phyloP scores from a whole-genome alignment of 2,329 filamentous ascomycete species.

The Ophiostoma angusticollis region DNA sequence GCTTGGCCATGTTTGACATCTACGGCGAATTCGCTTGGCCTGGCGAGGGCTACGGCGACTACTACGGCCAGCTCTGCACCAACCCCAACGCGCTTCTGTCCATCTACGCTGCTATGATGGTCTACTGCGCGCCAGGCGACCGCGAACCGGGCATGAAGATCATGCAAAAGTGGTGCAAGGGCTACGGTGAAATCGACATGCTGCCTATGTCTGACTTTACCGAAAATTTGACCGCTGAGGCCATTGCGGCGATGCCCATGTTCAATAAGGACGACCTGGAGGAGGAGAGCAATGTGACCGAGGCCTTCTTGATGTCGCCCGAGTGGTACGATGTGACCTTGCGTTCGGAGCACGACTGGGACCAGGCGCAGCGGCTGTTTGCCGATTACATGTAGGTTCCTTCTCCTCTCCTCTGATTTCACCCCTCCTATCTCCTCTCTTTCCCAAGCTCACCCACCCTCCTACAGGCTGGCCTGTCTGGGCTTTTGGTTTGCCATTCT shows the following conservation, averaged over 20 bases:
- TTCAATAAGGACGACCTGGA: neutral
- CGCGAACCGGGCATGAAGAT: neutral
- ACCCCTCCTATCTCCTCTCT: neutral
- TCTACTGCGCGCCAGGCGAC: constrained; percentile 7
- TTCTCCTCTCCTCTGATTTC: neutral
- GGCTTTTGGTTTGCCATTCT: constrained; percentile 13
- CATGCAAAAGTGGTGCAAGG: neutral
- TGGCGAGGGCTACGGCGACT: constrained; percentile 1
- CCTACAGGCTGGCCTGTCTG: constrained; percentile 6
- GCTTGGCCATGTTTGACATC: neutral
- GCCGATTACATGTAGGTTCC: constrained; percentile 8
- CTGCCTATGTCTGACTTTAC: neutral
- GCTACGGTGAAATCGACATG: neutral
- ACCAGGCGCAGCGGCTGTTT: neutral
- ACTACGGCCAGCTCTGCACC: constrained; percentile 7
- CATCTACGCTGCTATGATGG: constrained; percentile 6
- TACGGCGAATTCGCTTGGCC: constrained; percentile 2
- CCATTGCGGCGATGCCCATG: constrained; percentile 7
- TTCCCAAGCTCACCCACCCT: neutral
- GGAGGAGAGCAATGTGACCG: neutral
- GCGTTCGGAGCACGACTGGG: neutral
- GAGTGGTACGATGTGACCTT: constrained; percentile 1
- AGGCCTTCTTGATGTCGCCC: constrained; percentile 5
- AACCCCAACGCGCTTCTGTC: constrained; percentile 7
- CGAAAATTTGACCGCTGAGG: constrained; percentile 12